Conservation (phyloP, 2,329 filamentous ascomycete species). For the Fusarium mangiferae region DNA sequence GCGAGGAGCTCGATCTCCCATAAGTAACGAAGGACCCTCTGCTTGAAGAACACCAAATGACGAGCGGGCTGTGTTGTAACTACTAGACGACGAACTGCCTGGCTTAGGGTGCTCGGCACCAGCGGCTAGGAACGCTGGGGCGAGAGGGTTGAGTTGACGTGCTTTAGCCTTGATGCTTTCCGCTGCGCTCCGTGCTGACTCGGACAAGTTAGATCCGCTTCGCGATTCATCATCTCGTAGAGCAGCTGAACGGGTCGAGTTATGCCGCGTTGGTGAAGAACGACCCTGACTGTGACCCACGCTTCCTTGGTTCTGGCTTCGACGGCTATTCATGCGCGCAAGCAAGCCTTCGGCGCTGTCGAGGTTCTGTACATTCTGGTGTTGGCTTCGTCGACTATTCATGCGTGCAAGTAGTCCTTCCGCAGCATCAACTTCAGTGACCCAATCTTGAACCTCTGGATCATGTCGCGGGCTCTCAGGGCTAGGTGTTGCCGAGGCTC, state of each 20-base stretch:
- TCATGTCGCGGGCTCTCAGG: conserved; percentile 56
- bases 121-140: conserved; percentile 40
- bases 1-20: conserved; percentile 45
- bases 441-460: conserved; percentile 68
- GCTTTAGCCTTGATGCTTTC: conserved; percentile 53
- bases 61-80: conserved; percentile 65
- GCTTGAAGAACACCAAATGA: conserved; percentile 63
- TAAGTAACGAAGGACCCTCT: conserved; percentile 62
- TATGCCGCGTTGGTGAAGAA: conserved; percentile 52
- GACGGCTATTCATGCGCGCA: conserved; percentile 53
- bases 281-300: conserved; percentile 43
- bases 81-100: conserved; percentile 56
- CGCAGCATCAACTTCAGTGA: conserved; percentile 64
- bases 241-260: conserved; percentile 50
- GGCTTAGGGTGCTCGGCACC: conserved; percentile 47
- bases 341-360: conserved; percentile 65
- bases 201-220: conserved; percentile 67
- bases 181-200: conserved; percentile 60
- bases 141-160: conserved; percentile 49
- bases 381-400: conserved; percentile 43
- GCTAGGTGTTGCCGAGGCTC: conserved; percentile 52
- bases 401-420: conserved; percentile 62
- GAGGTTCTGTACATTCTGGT: conserved; percentile 41
- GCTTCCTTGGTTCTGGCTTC: conserved; percentile 30
- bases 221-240: conserved; percentile 60